Percentiles rank a stretch among this genome's conserved stretches.
Conservation (phyloP, 2,329 filamentous ascomycete genomes). For the Xylaria sp. region DNA sequence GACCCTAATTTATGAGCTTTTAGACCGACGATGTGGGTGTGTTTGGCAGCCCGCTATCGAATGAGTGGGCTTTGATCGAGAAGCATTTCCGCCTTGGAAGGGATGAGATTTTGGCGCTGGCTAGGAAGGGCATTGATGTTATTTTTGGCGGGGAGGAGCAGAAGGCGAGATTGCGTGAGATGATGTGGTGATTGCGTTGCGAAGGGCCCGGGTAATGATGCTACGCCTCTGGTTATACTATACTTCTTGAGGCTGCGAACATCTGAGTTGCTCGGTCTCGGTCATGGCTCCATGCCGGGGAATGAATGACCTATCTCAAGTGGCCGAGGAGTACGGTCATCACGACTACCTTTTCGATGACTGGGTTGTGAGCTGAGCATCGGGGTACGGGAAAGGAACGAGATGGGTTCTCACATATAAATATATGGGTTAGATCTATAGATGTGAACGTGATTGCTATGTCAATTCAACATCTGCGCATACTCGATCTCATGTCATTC, state of each 20-base stretch:
- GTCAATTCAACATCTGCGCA: background rate
- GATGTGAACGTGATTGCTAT: background rate
- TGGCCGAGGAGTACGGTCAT: too few relatives aligned
- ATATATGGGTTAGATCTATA: background rate
- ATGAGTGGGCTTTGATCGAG: conserved; percentile 70
- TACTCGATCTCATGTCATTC: background rate
- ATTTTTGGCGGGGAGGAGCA: conserved; percentile 64
- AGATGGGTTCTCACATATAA: background rate
- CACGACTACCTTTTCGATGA: too few relatives aligned
- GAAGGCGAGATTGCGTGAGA: conserved; percentile 47
- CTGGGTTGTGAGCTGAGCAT: background rate
- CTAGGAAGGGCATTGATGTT: conserved; percentile 54
- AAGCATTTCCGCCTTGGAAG: conserved; percentile 58
- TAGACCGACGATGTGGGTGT: conserved; percentile 82
- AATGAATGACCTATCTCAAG: background rate
- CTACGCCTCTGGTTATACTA: too few relatives aligned
- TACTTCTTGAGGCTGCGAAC: too few relatives aligned
- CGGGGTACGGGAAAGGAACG: background rate
- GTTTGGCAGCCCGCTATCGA: conserved; percentile 69
- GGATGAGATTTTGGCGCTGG: conserved; percentile 47
- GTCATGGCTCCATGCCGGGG: background rate
- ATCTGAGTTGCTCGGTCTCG: too few relatives aligned
- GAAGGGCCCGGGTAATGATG: too few relatives aligned
- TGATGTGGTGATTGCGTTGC: conserved; percentile 41
- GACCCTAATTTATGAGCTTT: background rate